phyloP scores from a whole-genome alignment of 2,329 filamentous ascomycete species.

The Ophiostoma sp. region DNA sequence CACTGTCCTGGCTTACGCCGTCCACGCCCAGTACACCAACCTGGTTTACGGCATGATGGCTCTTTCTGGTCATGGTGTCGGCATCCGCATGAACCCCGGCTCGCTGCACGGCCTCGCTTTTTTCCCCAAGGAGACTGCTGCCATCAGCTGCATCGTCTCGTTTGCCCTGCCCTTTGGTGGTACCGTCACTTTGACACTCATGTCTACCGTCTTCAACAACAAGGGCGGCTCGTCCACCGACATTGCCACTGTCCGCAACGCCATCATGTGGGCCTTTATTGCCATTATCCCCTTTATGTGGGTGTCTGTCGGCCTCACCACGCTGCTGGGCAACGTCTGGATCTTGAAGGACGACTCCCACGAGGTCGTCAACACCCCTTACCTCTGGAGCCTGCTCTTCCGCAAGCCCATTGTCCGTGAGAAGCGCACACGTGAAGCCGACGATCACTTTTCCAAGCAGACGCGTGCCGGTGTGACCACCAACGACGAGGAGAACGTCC shows the following conservation, averaged over 20 bases:
- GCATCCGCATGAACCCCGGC: slow-evolving; percentile 62
- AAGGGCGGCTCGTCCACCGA: slow-evolving; percentile 24
- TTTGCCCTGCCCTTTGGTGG: slow-evolving; percentile 65
- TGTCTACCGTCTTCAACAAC: slow-evolving; percentile 70
- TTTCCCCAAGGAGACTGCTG: slow-evolving; percentile 58
- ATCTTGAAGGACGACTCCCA: slow-evolving; percentile 31
- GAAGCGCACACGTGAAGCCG: slow-evolving; percentile 8
- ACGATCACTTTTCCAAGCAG: slow-evolving; percentile 1
- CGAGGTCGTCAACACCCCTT: slow-evolving; percentile 29
- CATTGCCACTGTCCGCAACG: slow-evolving; percentile 38
- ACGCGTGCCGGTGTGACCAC: neutral
- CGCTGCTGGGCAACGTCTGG: slow-evolving; percentile 36
- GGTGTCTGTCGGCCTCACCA: slow-evolving; percentile 33
- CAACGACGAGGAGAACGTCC: slow-evolving; percentile 22
- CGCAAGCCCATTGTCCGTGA: slow-evolving; percentile 17
- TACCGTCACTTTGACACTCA: slow-evolving; percentile 64
- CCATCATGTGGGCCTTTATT: slow-evolving; percentile 63
- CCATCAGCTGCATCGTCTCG: slow-evolving; percentile 59
- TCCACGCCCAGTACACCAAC: neutral
- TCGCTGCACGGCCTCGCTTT: slow-evolving; percentile 63
- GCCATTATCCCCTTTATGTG: slow-evolving; percentile 59
- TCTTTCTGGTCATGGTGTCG: slow-evolving; percentile 61
- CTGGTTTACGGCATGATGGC: slow-evolving; percentile 65
- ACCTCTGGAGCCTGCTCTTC: slow-evolving; percentile 29
- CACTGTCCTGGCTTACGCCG: slow-evolving; percentile 52